These are phyloP conservation scores for Lachnellula arida DNA, from an alignment of 2,329 filamentous ascomycete species.

Conservation along the genomic window DNA sequence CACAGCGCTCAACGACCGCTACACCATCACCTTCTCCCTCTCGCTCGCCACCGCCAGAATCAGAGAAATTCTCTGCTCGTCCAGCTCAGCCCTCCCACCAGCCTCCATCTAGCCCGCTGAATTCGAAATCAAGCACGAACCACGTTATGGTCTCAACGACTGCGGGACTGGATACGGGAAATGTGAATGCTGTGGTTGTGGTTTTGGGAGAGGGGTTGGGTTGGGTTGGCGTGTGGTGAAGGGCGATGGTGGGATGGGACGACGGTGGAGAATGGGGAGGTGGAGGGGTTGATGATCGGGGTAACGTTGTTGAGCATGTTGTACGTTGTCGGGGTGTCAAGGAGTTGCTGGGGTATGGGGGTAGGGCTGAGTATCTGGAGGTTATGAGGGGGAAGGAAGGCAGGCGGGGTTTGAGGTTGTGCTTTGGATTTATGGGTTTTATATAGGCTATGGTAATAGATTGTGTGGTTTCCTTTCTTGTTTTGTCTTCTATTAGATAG, in stretches of 20 bases:
- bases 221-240: slow-evolving; percentile 24
- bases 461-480: no score
- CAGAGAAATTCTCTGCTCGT: slow-evolving; percentile 4
- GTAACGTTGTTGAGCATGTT: not conserved
- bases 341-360: not conserved
- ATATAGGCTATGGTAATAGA: no score
- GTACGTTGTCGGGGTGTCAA: not conserved
- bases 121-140: slow-evolving; percentile 12
- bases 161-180: slow-evolving; percentile 5
- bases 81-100: slow-evolving; percentile 15
- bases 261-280: not conserved
- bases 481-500: no score
- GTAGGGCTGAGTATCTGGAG: not conserved
- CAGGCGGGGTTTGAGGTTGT: not conserved
- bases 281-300: not conserved
- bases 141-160: slow-evolving; percentile 16
- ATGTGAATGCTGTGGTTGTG: slow-evolving; percentile 10
- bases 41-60: not conserved
- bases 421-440: not conserved
- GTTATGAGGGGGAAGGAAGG: not conserved
- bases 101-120: not conserved
- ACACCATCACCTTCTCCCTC: not conserved
- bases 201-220: slow-evolving; percentile 21
- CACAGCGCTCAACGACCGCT: not conserved
- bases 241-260: not conserved